phyloP scores from a whole-genome alignment of 352 stramenopile genomes.

The Globisporangium paroecandrum region DNA sequence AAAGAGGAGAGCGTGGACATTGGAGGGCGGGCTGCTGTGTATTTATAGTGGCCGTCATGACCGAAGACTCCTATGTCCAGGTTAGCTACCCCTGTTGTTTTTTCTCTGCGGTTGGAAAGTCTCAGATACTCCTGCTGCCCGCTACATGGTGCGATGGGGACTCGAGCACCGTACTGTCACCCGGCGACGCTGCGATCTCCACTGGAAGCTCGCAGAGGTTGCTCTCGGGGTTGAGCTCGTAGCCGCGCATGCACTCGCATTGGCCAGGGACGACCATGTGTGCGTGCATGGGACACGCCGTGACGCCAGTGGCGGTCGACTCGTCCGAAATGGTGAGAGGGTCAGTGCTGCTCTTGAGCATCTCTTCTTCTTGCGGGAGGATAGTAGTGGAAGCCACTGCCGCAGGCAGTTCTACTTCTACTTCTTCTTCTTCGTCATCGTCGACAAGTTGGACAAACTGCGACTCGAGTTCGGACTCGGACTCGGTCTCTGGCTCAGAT shows the following conservation, averaged over 20 bases:
- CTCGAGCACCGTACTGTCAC: neutral
- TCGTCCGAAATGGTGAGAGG: neutral
- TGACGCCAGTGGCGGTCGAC: neutral
- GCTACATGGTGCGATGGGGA: neutral
- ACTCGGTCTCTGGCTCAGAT: neutral
- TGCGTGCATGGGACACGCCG: conserved; percentile 35
- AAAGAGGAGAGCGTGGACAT: neutral
- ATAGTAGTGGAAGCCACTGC: neutral
- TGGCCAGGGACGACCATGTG: conserved; percentile 25
- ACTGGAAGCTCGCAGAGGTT: conserved; percentile 28
- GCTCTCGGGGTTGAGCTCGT: conserved; percentile 25
- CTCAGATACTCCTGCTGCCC: conserved; percentile 5
- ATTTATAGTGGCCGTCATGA: neutral
- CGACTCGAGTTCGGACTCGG: neutral
- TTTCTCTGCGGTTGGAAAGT: neutral
- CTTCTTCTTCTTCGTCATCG: neutral
- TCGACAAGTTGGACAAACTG: neutral
- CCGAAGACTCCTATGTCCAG: neutral
- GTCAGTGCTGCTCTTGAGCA: neutral
- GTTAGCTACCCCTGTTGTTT: neutral
- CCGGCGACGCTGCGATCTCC: neutral
- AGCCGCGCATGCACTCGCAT: conserved; percentile 46
- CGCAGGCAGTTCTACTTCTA: neutral
- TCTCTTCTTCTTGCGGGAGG: neutral
- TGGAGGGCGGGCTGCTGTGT: neutral